These are phyloP conservation scores for Sclerotinia nivalis DNA, from an alignment of 2,329 filamentous ascomycete species.

Conservation along the genomic window DNA sequence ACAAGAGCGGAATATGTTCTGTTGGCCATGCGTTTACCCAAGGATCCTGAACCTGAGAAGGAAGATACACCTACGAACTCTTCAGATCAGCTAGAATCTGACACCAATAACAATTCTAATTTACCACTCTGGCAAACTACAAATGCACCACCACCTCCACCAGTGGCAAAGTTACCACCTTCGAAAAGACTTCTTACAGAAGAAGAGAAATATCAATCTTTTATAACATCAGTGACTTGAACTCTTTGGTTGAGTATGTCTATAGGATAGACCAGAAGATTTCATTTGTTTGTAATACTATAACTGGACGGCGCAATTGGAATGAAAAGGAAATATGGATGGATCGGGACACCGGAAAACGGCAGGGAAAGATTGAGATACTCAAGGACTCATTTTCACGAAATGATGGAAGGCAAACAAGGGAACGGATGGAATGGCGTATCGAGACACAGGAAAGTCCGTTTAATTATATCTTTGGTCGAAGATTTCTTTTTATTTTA, in stretches of 20 bases:
- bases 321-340: constrained; percentile 9
- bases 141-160: constrained; percentile 28
- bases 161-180: constrained; percentile 28
- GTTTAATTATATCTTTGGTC: neutral
- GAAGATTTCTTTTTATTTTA: constrained; percentile 1
- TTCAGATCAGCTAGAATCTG: constrained; percentile 4
- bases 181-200: constrained; percentile 42
- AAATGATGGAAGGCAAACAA: constrained; percentile 12
- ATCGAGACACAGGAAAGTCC: neutral
- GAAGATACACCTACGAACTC: constrained; percentile 22
- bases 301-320: neutral
- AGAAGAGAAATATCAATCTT: constrained; percentile 51
- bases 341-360: constrained; percentile 10
- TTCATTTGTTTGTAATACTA: constrained; percentile 17
- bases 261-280: neutral
- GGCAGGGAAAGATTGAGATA: constrained; percentile 5
- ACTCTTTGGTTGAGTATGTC: neutral
- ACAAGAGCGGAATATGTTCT: constrained; percentile 67
- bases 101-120: constrained; percentile 22
- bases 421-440: constrained; percentile 15
- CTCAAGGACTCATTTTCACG: constrained; percentile 7
- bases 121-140: constrained; percentile 36
- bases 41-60: constrained; percentile 35
- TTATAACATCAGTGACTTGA: constrained; percentile 42
- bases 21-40: constrained; percentile 65